Percentiles rank a stretch among this genome's conserved stretches.
Conservation (phyloP, 2,329 filamentous ascomycete genomes). For the Fusarium multiceps region DNA sequence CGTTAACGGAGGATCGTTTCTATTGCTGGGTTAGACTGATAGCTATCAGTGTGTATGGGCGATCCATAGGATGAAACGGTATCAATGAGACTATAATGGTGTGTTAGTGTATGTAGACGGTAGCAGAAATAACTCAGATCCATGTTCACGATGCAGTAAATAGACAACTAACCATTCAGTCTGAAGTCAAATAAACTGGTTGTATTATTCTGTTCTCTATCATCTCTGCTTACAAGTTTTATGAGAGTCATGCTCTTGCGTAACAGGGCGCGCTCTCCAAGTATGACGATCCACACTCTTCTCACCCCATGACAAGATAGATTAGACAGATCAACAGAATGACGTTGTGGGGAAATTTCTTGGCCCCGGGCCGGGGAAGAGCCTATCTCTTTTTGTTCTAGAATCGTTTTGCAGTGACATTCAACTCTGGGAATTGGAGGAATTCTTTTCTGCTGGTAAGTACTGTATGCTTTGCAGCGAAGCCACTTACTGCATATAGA, state of each 20-base stretch:
- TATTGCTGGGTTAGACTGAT: constrained; percentile 27
- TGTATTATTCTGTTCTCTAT: neutral
- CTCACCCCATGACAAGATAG: neutral
- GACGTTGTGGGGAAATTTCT: constrained; percentile 36
- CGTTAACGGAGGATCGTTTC: constrained; percentile 30
- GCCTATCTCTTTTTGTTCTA: constrained; percentile 36
- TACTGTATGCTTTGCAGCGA: rapidly evolving
- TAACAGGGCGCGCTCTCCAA: constrained; percentile 26
- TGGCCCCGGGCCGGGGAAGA: constrained; percentile 31
- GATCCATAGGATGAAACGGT: constrained; percentile 16
- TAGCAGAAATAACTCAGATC: neutral
- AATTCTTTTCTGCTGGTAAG: neutral
- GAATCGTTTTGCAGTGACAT: constrained; percentile 15
- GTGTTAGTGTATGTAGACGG: neutral
- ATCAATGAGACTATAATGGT: neutral
- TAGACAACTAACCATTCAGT: rapidly evolving
- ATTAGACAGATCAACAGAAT: constrained; percentile 13
- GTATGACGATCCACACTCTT: constrained; percentile 36
- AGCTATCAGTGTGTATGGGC: constrained; percentile 9
- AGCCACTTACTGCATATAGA: neutral
- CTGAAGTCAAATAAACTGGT: rapidly evolving
- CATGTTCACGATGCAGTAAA: neutral
- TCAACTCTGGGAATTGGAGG: neutral
- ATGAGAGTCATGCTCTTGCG: constrained; percentile 27
- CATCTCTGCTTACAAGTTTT: neutral